phyloP scores from a whole-genome alignment of 2,329 filamentous ascomycete species.

The Trichoderma sp. region DNA sequence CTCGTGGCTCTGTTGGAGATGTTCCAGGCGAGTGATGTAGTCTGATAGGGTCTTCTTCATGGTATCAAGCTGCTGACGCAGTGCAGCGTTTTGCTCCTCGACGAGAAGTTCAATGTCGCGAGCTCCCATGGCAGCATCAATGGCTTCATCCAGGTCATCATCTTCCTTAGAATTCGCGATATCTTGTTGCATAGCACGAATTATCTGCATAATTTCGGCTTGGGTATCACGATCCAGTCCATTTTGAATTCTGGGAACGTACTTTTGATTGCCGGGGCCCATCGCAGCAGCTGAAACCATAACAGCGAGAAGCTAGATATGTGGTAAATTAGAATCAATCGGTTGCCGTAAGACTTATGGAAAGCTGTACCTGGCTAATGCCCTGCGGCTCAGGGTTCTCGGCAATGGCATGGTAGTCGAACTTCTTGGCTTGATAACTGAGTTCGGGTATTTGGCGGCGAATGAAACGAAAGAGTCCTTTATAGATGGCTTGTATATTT shows the following conservation, averaged over 20 bases:
- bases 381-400: constrained; percentile 60
- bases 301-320: constrained; percentile 62
- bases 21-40: constrained; percentile 62
- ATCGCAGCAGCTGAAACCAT: constrained; percentile 64
- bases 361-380: constrained; percentile 53
- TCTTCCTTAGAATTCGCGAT: constrained; percentile 43
- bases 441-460: constrained; percentile 57
- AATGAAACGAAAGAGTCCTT: constrained; percentile 59
- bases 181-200: constrained; percentile 48
- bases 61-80: constrained; percentile 56
- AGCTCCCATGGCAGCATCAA: constrained; percentile 47
- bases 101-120: constrained; percentile 60
- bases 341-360: constrained; percentile 20
- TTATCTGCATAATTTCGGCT: constrained; percentile 51
- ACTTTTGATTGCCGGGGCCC: constrained; percentile 59
- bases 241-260: constrained; percentile 53
- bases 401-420: constrained; percentile 62
- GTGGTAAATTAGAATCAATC: neutral
- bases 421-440: constrained; percentile 55
- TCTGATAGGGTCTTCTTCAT: constrained; percentile 62
- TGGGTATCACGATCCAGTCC: constrained; percentile 49
- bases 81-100: constrained; percentile 58
- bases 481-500: constrained; percentile 59
- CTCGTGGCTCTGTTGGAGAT: constrained; percentile 65
- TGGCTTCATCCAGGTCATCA: constrained; percentile 46